Evolutionary conservation across 2,329 filamentous ascomycete genomes (phyloP), one percentile per base, ranked within the genome.

Genomic region (Diaporthe sp.): DNA sequence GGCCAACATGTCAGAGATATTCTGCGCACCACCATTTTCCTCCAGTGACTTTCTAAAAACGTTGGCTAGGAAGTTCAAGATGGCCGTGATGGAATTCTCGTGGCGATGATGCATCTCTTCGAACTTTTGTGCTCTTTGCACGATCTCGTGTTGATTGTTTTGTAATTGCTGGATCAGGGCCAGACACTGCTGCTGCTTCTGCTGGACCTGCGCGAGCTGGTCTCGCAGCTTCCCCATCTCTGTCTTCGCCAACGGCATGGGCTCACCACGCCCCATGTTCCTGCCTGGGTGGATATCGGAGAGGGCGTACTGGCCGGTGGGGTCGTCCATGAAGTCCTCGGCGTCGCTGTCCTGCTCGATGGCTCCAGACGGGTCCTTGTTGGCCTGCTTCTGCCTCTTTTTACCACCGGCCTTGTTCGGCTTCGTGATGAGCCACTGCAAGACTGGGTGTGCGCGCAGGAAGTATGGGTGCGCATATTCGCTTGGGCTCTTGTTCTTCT

Each of bases 381-480:
- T 37, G 46, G 55, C 89, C 79, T 93, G 93, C 84, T 86, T 90
- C 75, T 83, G 85, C 78, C 87, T 91, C 85, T 87, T 89, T 81
- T 91, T 89, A 10, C 86, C 85, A 55, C 87, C 85, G 17, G 93
- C 91, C 77, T 93, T 94, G 83, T 96, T 97, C 0, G 96, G 96
- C 83, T 98, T 98, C 82, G 98, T 96, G 78, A 98, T 98, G 74
- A 98, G 88, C 96, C 96, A 98, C 6, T 98, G 87, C 65, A 99
- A 87, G 83, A 98, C 97, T 5, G 96, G 96, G 79, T 98, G 93
- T 6, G 96, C 96, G 61, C 95, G 94, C 79, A 95, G 94, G 85
- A 99, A 99, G 85, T 96, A 99, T 13, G 95, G 95, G 83, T 99
- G 98, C 79, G 94, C 96, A 83, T 99, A 99, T 88, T 98, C 97